Conservation (phyloP, 2,329 filamentous ascomycete species). For the Botrytis deweyae region DNA sequence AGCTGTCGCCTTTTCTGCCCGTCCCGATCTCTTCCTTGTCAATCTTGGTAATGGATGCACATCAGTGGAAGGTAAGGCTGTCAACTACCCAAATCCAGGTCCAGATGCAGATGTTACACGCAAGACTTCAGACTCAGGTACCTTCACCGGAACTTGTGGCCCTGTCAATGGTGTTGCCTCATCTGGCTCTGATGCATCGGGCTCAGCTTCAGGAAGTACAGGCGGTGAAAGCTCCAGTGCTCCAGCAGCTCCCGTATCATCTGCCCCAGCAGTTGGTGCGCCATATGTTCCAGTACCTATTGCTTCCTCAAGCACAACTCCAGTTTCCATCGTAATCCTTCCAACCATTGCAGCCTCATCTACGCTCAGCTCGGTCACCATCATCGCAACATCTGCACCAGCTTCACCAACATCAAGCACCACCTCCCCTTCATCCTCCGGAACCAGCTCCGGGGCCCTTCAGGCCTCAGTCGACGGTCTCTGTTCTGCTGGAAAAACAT, state of each 20-base stretch:
- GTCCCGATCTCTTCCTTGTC: slow-evolving; percentile 59
- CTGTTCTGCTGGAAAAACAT: slow-evolving; percentile 26
- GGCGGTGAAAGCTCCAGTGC: too few relatives aligned
- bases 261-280: not conserved
- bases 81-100: slow-evolving; percentile 57
- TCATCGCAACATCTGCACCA: not conserved
- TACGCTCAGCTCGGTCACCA: not conserved
- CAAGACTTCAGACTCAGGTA: slow-evolving; percentile 20
- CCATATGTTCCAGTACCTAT: not conserved
- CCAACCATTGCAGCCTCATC: slow-evolving; percentile 10
- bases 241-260: not conserved
- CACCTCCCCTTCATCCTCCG: slow-evolving; percentile 13
- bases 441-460: slow-evolving; percentile 12
- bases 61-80: slow-evolving; percentile 48
- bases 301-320: not conserved
- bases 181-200: slow-evolving; percentile 18
- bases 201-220: not conserved
- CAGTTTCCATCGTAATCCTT: slow-evolving; percentile 10
- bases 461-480: slow-evolving; percentile 20
- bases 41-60: slow-evolving; percentile 54
- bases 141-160: slow-evolving; percentile 32
- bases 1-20: slow-evolving; percentile 43
- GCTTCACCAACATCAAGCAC: slow-evolving; percentile 1
- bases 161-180: slow-evolving; percentile 29
- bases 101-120: slow-evolving; percentile 40